Conservation (phyloP, 345 rosid species). For the Salix purpurea region DNA sequence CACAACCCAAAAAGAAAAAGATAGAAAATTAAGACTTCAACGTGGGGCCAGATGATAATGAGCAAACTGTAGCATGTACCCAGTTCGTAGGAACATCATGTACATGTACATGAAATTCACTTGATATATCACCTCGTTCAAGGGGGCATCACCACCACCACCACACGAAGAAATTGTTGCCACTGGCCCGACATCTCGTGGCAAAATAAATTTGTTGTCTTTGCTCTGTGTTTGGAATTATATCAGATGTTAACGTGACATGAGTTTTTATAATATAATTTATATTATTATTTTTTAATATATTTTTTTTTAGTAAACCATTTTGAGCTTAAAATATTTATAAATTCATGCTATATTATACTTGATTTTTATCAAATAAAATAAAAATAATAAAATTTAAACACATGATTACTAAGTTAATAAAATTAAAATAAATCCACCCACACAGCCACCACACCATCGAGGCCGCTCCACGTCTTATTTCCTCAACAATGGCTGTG, state of each 20-base stretch:
- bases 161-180: background rate
- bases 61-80: background rate
- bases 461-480: no score
- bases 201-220: background rate
- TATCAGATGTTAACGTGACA: no score
- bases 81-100: background rate
- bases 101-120: background rate
- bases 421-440: no score
- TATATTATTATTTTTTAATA: no score
- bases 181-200: background rate
- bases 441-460: no score
- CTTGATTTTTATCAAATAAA: no score
- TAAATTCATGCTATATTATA: no score
- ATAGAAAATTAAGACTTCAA: background rate
- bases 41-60: background rate
- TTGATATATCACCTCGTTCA: background rate
- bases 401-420: fast-evolving
- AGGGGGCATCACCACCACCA: background rate
- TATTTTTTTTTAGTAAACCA: no score
- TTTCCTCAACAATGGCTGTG: no score
- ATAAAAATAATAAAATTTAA: no score
- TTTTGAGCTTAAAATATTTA: no score
- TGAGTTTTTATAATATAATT: no score
- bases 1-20: background rate
- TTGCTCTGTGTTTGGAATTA: background rate